These are phyloP conservation scores for Metschnikowia anglica DNA, from an alignment of 805 yeast genomes.

Conservation along the genomic window DNA sequence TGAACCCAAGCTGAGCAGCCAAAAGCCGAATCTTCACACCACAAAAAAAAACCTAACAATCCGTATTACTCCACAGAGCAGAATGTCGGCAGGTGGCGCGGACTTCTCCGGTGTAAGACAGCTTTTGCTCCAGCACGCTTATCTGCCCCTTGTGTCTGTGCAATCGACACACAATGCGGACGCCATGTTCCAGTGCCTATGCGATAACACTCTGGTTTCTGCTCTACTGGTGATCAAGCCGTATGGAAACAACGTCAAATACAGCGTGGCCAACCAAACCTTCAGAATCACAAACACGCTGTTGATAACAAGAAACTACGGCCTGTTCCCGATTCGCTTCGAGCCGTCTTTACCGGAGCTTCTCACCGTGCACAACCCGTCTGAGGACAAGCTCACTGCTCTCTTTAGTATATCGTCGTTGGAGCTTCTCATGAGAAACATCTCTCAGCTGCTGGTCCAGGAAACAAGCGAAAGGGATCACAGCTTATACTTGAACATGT, in stretches of 20 bases:
- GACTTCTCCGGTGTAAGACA: constrained; percentile 43
- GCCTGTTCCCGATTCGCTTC: constrained; percentile 59
- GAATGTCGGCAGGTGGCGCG: constrained; percentile 25
- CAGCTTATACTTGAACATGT: constrained; percentile 53
- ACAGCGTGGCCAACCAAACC: constrained; percentile 38
- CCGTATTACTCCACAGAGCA: too few relatives aligned
- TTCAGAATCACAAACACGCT: constrained; percentile 54
- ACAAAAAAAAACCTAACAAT: neutral
- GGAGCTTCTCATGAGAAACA: constrained; percentile 29
- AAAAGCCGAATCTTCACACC: neutral
- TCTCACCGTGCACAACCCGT: constrained; percentile 30
- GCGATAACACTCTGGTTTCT: constrained; percentile 37
- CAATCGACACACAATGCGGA: constrained; percentile 50
- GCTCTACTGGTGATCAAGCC: constrained; percentile 51
- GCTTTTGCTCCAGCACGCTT: constrained; percentile 44
- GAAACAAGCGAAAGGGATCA: constrained; percentile 12
- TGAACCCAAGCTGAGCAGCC: too few relatives aligned
- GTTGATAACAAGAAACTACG: constrained; percentile 47
- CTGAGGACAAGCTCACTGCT: constrained; percentile 21
- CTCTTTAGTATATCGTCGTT: constrained; percentile 41
- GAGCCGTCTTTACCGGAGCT: constrained; percentile 41
- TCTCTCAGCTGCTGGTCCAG: constrained; percentile 4
- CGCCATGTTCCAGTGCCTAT: constrained; percentile 38
- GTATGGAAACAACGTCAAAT: constrained; percentile 54
- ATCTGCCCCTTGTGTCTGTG: constrained; percentile 53